Evolutionary conservation across 495 filamentous ascomycete species (phyloP), one percentile per base, ranked within the genome.

Genomic region (Lophiostoma macrostomum): DNA sequence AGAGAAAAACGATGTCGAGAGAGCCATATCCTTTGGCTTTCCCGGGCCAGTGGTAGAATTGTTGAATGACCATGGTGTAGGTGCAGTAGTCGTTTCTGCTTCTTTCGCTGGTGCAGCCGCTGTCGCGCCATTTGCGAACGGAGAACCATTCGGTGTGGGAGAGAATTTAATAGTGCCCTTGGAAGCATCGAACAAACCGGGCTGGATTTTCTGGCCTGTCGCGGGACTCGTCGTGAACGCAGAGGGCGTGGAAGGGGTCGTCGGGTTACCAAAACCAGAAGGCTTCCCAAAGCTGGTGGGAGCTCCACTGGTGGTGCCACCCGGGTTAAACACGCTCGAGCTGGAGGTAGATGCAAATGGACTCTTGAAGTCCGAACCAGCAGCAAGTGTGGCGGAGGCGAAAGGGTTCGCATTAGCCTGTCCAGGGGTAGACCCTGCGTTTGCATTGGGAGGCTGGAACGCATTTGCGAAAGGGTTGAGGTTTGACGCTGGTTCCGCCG

Each of bases 161-260:
- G 41, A 3, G 38, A 55, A 55, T 25, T 40, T 34, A 8, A 55
- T 36, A n/a, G 19, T 7, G 20, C 47, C 25, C 42, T 55, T 55
- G 10, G 41, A 46, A 12, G 25, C 1, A 25, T 55, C 42, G 24
- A 55, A 55, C 13, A 47, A 12, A 27, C 31, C 40, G 13, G 23
- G 50, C 19, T 42, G 39, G 12, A 42, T 22, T 5, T 4, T 23
- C 39, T 6, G 12, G 29, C 46, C 31, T 5, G 30, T 37, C n/a
- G 4, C 6, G n/a, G 30, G 13, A 34, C 4, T 31, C 23, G 31
- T 46, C 18, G 46, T 20, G 31, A 50, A 50, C 2, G 46, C 19
- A 14, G 16, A 27, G 8, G 30, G 32, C 29, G 14, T 42, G 11
- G 50, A 35, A 8, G 46, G 23, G 5, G 46, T 5, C n/a, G n/a